phyloP scores from a whole-genome alignment of 2,329 filamentous ascomycete species.

The Fusarium pseudonygamai region DNA sequence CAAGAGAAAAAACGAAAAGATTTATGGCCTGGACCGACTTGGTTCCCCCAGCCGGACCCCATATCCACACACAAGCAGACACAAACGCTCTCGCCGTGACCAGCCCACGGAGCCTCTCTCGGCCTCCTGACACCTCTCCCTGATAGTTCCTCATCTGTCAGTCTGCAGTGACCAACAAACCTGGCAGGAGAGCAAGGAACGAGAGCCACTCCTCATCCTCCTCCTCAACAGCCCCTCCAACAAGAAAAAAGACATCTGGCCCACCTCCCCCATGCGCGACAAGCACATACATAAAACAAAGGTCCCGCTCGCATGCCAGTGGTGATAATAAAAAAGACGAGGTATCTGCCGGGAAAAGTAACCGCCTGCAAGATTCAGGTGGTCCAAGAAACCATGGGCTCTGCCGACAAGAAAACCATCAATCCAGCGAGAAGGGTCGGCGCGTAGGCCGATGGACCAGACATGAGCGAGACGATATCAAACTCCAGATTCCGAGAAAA shows the following conservation, averaged over 20 bases:
- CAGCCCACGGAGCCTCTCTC: constrained; percentile 34
- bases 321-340: constrained; percentile 45
- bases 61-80: constrained; percentile 41
- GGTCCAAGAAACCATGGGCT: constrained; percentile 31
- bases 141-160: constrained; percentile 44
- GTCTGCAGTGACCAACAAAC: constrained; percentile 40
- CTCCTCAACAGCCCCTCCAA: constrained; percentile 36
- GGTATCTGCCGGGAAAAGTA: constrained; percentile 38
- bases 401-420: constrained; percentile 40
- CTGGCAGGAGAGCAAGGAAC: constrained; percentile 35
- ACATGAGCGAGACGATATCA: constrained; percentile 51
- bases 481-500: constrained; percentile 55
- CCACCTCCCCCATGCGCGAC: constrained; percentile 45
- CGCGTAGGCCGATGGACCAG: constrained; percentile 41
- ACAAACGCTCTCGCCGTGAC: constrained; percentile 35
- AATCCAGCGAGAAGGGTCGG: constrained; percentile 41
- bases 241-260: constrained; percentile 46
- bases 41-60: constrained; percentile 38
- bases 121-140: constrained; percentile 33
- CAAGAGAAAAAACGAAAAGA: constrained; percentile 58
- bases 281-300: constrained; percentile 50
- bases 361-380: constrained; percentile 30
- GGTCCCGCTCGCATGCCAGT: constrained; percentile 47
- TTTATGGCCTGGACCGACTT: constrained; percentile 56
- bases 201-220: constrained; percentile 41